phyloP scores from a whole-genome alignment of 2,329 filamentous ascomycete genomes.

The Alternaria sp. region DNA sequence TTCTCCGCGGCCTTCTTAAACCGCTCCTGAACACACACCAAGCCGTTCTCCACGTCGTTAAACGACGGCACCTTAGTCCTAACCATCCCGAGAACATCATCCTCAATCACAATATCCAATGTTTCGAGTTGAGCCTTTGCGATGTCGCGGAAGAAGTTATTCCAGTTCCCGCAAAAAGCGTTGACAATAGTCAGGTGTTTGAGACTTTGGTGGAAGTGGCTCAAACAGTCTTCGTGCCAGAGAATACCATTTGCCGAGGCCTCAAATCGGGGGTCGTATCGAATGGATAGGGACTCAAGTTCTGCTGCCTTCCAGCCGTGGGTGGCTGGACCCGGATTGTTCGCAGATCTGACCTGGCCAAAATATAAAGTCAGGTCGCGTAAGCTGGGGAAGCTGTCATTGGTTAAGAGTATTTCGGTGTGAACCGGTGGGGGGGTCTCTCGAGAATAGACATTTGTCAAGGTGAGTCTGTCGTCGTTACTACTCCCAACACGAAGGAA shows the following conservation, averaged over 20 bases:
- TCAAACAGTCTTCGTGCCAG: not conserved
- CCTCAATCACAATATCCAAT: not conserved
- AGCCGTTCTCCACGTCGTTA: not conserved
- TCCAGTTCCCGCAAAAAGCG: not conserved
- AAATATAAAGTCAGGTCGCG: not conserved
- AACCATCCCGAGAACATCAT: not conserved
- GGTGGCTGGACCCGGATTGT: not conserved
- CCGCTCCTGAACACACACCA: not conserved
- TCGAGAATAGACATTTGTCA: too few relatives aligned
- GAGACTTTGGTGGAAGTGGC: not conserved
- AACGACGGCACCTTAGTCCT: not conserved
- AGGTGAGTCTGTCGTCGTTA: not conserved
- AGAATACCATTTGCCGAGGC: not conserved
- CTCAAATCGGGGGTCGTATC: not conserved
- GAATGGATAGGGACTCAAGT: not conserved
- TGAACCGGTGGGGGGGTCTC: not conserved
- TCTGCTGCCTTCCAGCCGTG: not conserved
- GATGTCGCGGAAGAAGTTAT: not conserved
- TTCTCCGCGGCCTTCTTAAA: not conserved
- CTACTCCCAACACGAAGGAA: not conserved
- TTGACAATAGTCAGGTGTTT: not conserved
- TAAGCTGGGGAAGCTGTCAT: not conserved
- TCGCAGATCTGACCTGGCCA: not conserved
- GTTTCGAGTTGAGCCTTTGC: not conserved
- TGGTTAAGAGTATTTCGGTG: not conserved